Evolutionary conservation across 2,329 filamentous ascomycete species (phyloP), one percentile per base, ranked within the genome.

Genomic region (Pleoardoris graminearum): DNA sequence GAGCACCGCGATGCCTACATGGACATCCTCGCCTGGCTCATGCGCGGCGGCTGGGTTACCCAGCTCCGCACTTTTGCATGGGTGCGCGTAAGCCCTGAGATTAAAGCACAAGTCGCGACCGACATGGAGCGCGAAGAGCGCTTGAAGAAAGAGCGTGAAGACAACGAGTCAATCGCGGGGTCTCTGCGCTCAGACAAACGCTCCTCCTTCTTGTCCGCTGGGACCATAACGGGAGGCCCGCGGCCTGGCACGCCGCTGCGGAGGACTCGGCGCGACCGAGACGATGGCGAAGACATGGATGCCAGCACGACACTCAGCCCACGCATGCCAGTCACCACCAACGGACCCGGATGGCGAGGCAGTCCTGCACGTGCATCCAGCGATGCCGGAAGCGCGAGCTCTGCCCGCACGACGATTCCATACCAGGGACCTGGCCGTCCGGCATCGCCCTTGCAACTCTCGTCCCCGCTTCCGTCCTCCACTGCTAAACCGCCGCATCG

Each of bases 41-140:
- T 97, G 77, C 86, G 92, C 35, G 89, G 91, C 41, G 91, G 91
- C 12, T 96, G 94, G 89, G 92, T 97, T 0, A 96, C 90, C 0
- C 92, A 97, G 71, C 81, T 99, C 5, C 89, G 91, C 57, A 94
- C 91, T 0, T 97, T 95, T 71, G 90, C 88, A 11, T 96, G 94
- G 79, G 85, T 97, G 37, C 84, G 93, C 44, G 89, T 94, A 36
- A 87, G 87, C 74, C 86, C 89, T 2, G 87, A 93, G 68, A 89
- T 96, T 57, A 86, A 94, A 62, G 87, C 89, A 66, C 87, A 90
- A 59, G 91, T 95, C 3, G 85, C 90, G 46, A 83, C 87, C 61
- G 83, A 86, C 49, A 80, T 90, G 86, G 90, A 70, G 39, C 63
- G 58, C 5, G 71, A 73, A 51, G 66, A 63, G 17, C 53, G 54